These are phyloP conservation scores for Alternaria rosae DNA, from an alignment of 2,329 filamentous ascomycete genomes.

Conservation along the genomic window DNA sequence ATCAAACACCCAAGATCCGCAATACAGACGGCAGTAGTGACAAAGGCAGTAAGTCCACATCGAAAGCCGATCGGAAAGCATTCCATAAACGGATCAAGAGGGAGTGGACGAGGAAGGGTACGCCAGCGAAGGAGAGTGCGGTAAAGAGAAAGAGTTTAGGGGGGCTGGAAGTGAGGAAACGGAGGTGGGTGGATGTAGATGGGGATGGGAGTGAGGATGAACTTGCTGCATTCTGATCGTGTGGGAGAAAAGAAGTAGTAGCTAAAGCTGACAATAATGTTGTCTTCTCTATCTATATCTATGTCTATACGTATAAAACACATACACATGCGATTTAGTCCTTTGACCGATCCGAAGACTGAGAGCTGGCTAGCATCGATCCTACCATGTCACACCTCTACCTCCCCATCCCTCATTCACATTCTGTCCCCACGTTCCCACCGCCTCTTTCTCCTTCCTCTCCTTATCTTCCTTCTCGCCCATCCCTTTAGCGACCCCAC, in stretches of 20 bases:
- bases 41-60: slow-evolving; percentile 11
- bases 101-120: slow-evolving; percentile 27
- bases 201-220: slow-evolving; percentile 36
- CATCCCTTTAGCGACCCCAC: neutral
- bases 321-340: neutral
- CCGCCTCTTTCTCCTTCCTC: neutral
- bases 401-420: neutral
- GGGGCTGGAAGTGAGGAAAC: neutral
- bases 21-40: neutral
- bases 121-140: slow-evolving; percentile 9
- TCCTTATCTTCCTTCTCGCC: neutral
- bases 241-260: no score
- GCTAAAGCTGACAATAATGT: neutral
- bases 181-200: neutral
- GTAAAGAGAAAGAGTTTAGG: neutral
- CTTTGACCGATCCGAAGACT: neutral
- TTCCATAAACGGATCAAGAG: slow-evolving; percentile 33
- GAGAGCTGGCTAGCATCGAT: neutral
- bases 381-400: neutral
- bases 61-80: slow-evolving; percentile 16
- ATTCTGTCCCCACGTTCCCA: neutral
- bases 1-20: slow-evolving; percentile 25
- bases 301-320: neutral
- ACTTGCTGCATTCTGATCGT: slow-evolving; percentile 17
- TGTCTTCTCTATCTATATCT: neutral